Conservation (phyloP, 176 grass and related monocot genomes). For the Zea luxurians region DNA sequence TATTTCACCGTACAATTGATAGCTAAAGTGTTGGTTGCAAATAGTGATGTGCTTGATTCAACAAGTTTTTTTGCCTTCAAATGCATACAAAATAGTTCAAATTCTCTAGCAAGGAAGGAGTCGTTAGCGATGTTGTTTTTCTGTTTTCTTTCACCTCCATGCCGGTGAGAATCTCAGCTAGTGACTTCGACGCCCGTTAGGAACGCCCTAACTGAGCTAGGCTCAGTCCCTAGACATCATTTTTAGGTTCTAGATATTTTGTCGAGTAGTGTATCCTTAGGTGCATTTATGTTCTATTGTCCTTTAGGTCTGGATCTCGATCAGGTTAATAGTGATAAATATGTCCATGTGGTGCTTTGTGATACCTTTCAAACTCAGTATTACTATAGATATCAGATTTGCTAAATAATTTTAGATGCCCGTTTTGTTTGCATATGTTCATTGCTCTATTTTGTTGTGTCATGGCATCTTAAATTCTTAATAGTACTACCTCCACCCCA, state of each 20-base stretch:
- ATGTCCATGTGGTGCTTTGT: not conserved
- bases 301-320: not conserved
- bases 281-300: not conserved
- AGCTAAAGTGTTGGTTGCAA: not conserved
- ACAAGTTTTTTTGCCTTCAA: not conserved
- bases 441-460: not conserved
- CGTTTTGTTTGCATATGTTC: slow-evolving; percentile 11
- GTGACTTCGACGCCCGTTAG: not conserved
- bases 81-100: not conserved
- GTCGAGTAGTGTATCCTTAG: not conserved
- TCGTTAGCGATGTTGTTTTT: not conserved
- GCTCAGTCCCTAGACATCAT: not conserved
- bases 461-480: slow-evolving; percentile 24
- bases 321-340: not conserved
- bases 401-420: not conserved
- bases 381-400: not conserved
- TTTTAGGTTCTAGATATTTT: not conserved
- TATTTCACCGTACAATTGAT: not conserved
- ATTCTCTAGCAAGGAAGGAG: not conserved
- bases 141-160: not conserved
- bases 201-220: not conserved
- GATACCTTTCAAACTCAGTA: not conserved
- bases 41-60: slow-evolving; percentile 5
- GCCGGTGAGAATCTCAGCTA: not conserved
- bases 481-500: not conserved